These are phyloP conservation scores for Alternaria gansuensis DNA, from an alignment of 2,329 filamentous ascomycete genomes.

Conservation along the genomic window DNA sequence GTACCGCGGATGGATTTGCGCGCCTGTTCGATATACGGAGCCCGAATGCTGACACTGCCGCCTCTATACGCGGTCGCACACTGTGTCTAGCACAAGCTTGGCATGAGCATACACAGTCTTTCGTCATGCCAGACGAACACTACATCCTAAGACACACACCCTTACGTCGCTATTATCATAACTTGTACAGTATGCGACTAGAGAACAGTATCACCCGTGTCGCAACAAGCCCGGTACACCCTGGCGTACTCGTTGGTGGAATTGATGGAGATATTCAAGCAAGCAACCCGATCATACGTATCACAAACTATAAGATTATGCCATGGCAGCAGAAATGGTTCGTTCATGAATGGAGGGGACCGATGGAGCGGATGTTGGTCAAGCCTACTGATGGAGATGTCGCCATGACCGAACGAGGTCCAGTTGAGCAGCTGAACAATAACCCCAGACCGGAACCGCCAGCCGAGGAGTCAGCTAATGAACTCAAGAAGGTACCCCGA, in stretches of 20 bases:
- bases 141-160: constrained; percentile 60
- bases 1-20: constrained; percentile 64
- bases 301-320: constrained; percentile 60
- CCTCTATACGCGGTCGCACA: constrained; percentile 60
- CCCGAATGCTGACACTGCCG: constrained; percentile 55
- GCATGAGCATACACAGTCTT: constrained; percentile 64
- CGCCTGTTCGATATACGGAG: constrained; percentile 64
- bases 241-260: constrained; percentile 62
- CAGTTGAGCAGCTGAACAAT: neutral
- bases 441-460: neutral
- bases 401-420: constrained; percentile 12
- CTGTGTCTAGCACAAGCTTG: constrained; percentile 61
- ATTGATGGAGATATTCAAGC: constrained; percentile 62
- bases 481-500: constrained; percentile 14
- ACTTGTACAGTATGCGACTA: constrained; percentile 51
- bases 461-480: neutral
- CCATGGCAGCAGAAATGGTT: constrained; percentile 67
- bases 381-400: constrained; percentile 9
- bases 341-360: constrained; percentile 63
- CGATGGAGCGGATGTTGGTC: constrained; percentile 25
- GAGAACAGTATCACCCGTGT: constrained; percentile 54
- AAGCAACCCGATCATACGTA: constrained; percentile 62
- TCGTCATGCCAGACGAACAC: constrained; percentile 65
- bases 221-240: constrained; percentile 63
- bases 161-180: constrained; percentile 62